Evolutionary conservation across 768 basidiomycete species (phyloP), one percentile per base, ranked within the genome.

Genomic region (Tulasnella sp.): DNA sequence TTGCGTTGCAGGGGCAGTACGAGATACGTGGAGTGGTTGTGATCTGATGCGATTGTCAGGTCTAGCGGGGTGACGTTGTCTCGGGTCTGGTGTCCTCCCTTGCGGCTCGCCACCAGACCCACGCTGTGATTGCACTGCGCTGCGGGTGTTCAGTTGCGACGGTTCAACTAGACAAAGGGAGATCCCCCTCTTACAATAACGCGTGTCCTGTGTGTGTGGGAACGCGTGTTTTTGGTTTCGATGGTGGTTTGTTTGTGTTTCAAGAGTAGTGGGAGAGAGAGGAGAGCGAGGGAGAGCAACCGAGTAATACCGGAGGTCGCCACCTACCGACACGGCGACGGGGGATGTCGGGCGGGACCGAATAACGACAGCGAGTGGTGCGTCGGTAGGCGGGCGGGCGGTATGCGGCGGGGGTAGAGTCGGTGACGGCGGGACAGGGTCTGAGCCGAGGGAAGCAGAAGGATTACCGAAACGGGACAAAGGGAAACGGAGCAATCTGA

Each of bases 11-110:
- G 62, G 62, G 62, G 34, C 62, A 36, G 62, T 27, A 68, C 62
- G 62, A 68, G 62, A 68, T 68, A 68, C 62, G 62, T 68, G 62
- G 62, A 68, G 62, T 24, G 27, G 62, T 68, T 68, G 44, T 44
- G 62, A 68, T 68, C 62, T 68, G 62, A 68, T 68, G 62, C 62
- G 62, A 68, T 68, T 68, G 62, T 68, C 27, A 68, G 62, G 27
- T 14, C 16, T 68, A 68, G 31, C 34, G 27, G 62, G 62, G 62
- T 68, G 62, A 68, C 62, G 62, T 68, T 68, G 62, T 68, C 62
- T 68, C 62, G 62, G 62, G 62, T 68, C 62, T 36, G n/a, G n/a
- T 31, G 42, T 7, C 24, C 24, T 52, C 24, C 62, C n/a, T 16
- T 68, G 27, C 24, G 34, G 62, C 62, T 68, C 31, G 62, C 62